Conservation (phyloP, 441 rosid species). For the Erodium texanum region DNA sequence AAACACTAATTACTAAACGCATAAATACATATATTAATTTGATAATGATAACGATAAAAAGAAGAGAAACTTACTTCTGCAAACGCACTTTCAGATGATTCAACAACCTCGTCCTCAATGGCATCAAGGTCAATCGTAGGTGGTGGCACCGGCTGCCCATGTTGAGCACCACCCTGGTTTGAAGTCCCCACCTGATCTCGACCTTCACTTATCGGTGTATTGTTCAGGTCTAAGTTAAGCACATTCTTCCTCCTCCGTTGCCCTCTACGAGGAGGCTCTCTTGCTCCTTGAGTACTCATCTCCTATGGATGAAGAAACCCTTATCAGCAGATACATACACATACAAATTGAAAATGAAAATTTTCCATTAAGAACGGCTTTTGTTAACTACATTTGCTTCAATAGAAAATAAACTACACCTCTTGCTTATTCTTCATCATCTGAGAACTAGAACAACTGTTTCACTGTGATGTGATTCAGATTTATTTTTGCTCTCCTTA, state of each 20-base stretch:
- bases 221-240: conserved; percentile 44
- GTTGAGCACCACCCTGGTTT: conserved; percentile 26
- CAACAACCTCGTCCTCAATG: conserved; percentile 73
- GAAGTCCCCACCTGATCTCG: conserved; percentile 57
- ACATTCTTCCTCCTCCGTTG: conserved; percentile 49
- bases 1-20: conserved; percentile 4
- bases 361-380: neutral
- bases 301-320: conserved; percentile 10
- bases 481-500: too few relatives aligned
- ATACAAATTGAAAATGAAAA: neutral
- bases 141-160: conserved; percentile 25
- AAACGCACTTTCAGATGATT: conserved; percentile 69
- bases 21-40: conserved; percentile 7
- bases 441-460: neutral
- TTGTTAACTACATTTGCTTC: neutral
- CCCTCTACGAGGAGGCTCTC: conserved; percentile 21
- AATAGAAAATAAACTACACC: neutral
- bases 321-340: neutral
- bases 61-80: conserved; percentile 42
- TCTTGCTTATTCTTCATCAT: neutral
- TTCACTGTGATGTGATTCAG: neutral
- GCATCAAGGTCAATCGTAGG: conserved; percentile 58
- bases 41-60: conserved; percentile 7
- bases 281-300: conserved; percentile 42
- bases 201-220: conserved; percentile 42